Evolutionary conservation across 2,329 filamentous ascomycete species (phyloP).

Genomic region (Penicillium sp.): DNA sequence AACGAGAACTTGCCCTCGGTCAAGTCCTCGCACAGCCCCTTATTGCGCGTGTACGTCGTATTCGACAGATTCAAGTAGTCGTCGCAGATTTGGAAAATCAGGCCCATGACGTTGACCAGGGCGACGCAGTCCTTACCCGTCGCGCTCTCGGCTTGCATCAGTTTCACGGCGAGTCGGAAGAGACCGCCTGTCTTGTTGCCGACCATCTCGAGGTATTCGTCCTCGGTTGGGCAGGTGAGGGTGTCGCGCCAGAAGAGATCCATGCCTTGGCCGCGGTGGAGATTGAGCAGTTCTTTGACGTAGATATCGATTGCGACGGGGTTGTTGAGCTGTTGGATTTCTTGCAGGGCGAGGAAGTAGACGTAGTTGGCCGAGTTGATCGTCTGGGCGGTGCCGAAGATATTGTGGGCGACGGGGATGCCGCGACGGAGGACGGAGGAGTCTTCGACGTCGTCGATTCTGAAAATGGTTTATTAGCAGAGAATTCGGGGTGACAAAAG

Average conservation of each 20-base stretch:
- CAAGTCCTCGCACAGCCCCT: conserved; percentile 91
- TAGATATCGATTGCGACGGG: conserved; percentile 47
- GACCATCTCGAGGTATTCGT: conserved; percentile 54
- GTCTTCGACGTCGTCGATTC: conserved; percentile 56
- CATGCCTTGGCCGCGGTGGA: conserved; percentile 52
- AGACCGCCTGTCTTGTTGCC: conserved; percentile 53
- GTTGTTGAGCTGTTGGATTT: conserved; percentile 45
- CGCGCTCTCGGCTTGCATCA: conserved; percentile 49
- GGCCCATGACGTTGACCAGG: conserved; percentile 65
- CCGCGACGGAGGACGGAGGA: conserved; percentile 52
- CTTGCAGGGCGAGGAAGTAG: conserved; percentile 49
- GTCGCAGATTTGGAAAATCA: conserved; percentile 53
- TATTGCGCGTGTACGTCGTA: conserved; percentile 78
- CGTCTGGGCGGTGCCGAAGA: conserved; percentile 54
- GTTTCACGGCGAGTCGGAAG: conserved; percentile 48
- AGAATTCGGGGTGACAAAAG: background rate
- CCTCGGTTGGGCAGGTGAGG: conserved; percentile 48
- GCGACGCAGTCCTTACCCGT: conserved; percentile 51
- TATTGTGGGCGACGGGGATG: conserved; percentile 51
- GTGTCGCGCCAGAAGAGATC: conserved; percentile 54
- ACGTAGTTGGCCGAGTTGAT: conserved; percentile 56
- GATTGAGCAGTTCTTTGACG: conserved; percentile 49
- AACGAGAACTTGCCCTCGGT: conserved; percentile 98
- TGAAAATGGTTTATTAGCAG: conserved; percentile 14
- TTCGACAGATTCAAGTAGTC: conserved; percentile 86